These are phyloP conservation scores for sunflower (Helianthus annuus) DNA, from an alignment of 129 eudicot genomes.

Conservation along the genomic window DNA sequence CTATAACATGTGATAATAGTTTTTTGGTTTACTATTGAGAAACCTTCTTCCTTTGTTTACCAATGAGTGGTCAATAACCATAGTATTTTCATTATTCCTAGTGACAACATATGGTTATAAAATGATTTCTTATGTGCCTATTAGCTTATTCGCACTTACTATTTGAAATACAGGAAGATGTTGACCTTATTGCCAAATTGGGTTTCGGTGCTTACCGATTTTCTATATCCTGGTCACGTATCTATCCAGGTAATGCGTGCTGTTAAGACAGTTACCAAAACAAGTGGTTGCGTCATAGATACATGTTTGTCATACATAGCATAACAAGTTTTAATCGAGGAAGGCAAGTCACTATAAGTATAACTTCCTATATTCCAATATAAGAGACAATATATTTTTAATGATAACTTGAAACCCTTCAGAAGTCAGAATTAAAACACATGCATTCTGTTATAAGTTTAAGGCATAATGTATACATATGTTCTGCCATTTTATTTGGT, in stretches of 20 bases:
- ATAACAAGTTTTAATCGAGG: background rate
- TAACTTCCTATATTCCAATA: background rate
- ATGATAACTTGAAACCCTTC: background rate
- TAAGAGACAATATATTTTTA: too few relatives aligned
- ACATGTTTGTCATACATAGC: background rate
- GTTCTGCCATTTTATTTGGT: constrained; percentile 3
- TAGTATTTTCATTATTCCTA: background rate
- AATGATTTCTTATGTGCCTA: constrained; percentile 4
- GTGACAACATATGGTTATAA: background rate
- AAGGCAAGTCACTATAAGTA: background rate
- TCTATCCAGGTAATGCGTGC: constrained; percentile 62
- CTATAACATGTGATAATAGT: background rate
- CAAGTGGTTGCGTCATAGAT: constrained; percentile 23
- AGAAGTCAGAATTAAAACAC: too few relatives aligned
- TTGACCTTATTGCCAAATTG: constrained; percentile 67
- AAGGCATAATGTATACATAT: background rate
- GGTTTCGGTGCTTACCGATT: constrained; percentile 74
- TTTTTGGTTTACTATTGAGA: background rate
- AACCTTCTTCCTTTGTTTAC: background rate
- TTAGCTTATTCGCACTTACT: constrained; percentile 18
- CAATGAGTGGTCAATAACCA: constrained; percentile 9
- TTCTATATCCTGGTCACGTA: constrained; percentile 84
- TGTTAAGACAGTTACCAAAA: constrained; percentile 7
- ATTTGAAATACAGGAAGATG: constrained; percentile 62
- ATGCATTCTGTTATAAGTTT: too few relatives aligned